phyloP scores from a whole-genome alignment of 148 eudicot genomes.

The Pouteria glomerata region DNA sequence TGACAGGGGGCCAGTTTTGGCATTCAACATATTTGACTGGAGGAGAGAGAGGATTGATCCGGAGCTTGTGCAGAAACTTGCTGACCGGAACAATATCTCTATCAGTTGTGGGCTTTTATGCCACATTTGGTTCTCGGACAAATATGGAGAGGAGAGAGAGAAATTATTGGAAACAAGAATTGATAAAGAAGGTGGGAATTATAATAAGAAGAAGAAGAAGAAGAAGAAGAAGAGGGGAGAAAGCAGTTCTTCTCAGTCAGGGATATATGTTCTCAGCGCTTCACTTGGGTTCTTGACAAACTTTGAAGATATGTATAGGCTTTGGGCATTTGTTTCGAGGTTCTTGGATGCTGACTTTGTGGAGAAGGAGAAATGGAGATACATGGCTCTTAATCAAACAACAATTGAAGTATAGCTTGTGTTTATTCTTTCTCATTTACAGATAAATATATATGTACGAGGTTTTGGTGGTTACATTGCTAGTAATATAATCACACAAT shows the following conservation, averaged over 20 bases:
- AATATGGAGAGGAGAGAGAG: constrained; percentile 31
- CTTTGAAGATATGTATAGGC: constrained; percentile 68
- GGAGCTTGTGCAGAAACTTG: constrained; percentile 62
- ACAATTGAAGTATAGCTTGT: constrained; percentile 46
- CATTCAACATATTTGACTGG: constrained; percentile 72
- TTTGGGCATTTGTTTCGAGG: constrained; percentile 72
- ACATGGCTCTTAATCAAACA: constrained; percentile 68
- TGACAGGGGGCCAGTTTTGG: constrained; percentile 50
- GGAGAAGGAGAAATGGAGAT: constrained; percentile 80
- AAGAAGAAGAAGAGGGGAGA: constrained; percentile 10
- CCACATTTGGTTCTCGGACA: constrained; percentile 51
- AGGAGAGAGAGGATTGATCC: constrained; percentile 68
- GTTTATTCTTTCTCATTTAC: too few relatives aligned
- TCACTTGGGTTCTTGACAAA: constrained; percentile 55
- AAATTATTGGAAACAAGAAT: constrained; percentile 22
- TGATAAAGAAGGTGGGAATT: background rate
- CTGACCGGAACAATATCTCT: constrained; percentile 59
- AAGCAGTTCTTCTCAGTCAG: constrained; percentile 14
- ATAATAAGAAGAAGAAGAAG: constrained; percentile 6
- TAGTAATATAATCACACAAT: too few relatives aligned
- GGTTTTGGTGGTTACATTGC: too few relatives aligned
- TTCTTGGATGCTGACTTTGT: constrained; percentile 86
- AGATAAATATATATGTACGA: too few relatives aligned
- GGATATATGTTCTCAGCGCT: constrained; percentile 41
- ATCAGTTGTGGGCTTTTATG: constrained; percentile 42